Evolutionary conservation across 2,329 filamentous ascomycete genomes (phyloP).

Genomic region (Penicillium fuscoglaucum): DNA sequence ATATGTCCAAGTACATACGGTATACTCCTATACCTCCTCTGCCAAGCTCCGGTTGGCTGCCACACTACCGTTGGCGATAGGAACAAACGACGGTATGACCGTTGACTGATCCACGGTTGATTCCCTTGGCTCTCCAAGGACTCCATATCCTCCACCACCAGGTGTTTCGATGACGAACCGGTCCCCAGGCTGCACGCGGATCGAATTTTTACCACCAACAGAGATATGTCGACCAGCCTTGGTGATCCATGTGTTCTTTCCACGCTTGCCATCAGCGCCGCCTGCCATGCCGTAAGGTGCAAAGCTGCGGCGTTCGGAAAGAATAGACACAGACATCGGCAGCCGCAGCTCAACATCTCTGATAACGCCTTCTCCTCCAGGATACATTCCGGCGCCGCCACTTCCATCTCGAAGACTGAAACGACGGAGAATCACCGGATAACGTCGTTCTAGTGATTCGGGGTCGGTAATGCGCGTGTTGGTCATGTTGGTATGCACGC

Average conservation of each 20-base stretch:
- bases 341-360: constrained; percentile 78
- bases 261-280: constrained; percentile 71
- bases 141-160: constrained; percentile 16
- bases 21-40: constrained; percentile 1
- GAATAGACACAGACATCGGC: constrained; percentile 71
- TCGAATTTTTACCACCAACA: constrained; percentile 23
- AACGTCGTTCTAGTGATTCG: constrained; percentile 73
- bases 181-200: constrained; percentile 22
- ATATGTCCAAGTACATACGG: neutral
- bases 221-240: constrained; percentile 1
- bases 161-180: constrained; percentile 23
- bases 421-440: constrained; percentile 69
- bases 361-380: constrained; percentile 71
- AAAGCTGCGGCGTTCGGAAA: constrained; percentile 70
- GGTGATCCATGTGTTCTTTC: constrained; percentile 76
- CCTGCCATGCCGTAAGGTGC: constrained; percentile 76
- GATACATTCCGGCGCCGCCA: constrained; percentile 63
- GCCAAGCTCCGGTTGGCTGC: constrained; percentile 3
- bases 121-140: neutral
- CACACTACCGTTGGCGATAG: constrained; percentile 7
- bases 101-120: neutral
- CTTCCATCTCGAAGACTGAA: constrained; percentile 65
- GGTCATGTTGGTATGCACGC: constrained; percentile 79
- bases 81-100: constrained; percentile 1
- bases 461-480: constrained; percentile 80